Percentiles rank a stretch among this genome's conserved stretches.
phyloP scores from a whole-genome alignment of 306 rosid species.

The Comarum palustre region DNA sequence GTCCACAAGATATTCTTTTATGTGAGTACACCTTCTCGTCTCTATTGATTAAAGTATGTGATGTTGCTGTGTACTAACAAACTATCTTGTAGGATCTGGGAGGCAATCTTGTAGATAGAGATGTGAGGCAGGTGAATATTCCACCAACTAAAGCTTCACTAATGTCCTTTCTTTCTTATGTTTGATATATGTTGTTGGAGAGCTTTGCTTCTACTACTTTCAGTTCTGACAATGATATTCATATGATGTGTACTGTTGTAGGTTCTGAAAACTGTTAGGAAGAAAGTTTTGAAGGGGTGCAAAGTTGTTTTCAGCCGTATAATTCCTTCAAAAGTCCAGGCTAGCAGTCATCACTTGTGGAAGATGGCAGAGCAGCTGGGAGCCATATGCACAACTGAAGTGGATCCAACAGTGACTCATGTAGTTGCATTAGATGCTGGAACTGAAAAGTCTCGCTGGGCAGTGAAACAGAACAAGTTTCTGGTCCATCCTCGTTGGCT shows the following conservation, averaged over 20 bases:
- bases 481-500: constrained; percentile 84
- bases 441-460: constrained; percentile 83
- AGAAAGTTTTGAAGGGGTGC: constrained; percentile 56
- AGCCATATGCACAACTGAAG: constrained; percentile 61
- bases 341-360: constrained; percentile 52
- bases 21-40: constrained; percentile 41
- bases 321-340: constrained; percentile 39
- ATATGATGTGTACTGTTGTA: constrained; percentile 20
- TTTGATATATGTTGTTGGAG: neutral
- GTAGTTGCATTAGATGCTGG: constrained; percentile 69
- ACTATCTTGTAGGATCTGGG: constrained; percentile 52
- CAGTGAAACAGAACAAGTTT: constrained; percentile 58
- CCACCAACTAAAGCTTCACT: neutral
- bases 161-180: neutral
- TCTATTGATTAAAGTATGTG: constrained; percentile 1
- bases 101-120: constrained; percentile 49
- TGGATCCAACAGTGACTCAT: constrained; percentile 65
- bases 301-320: constrained; percentile 65
- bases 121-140: constrained; percentile 75
- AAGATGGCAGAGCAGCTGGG: constrained; percentile 83
- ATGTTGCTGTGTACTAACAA: constrained; percentile 29
- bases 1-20: constrained; percentile 63
- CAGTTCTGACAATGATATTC: neutral
- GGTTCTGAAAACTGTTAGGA: constrained; percentile 52
- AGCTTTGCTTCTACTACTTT: neutral